phyloP scores from a whole-genome alignment of 441 rosid species.

The Theobroma grandiflorum region DNA sequence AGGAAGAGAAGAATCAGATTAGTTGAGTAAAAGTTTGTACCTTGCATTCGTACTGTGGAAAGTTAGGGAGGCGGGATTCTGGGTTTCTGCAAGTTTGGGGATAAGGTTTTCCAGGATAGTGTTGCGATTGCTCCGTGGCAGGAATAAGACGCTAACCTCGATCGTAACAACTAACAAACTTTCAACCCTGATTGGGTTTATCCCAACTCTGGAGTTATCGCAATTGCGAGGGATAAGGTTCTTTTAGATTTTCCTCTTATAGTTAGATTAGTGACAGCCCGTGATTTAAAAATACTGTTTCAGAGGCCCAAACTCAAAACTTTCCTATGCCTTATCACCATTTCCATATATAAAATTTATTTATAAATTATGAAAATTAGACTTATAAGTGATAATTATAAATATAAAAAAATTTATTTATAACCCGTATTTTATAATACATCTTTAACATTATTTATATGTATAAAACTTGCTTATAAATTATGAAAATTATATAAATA shows the following conservation, averaged over 20 bases:
- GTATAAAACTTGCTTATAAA: too few species aligned
- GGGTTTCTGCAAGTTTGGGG: neutral
- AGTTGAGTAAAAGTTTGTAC: neutral
- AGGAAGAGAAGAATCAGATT: neutral
- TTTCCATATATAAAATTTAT: too few species aligned
- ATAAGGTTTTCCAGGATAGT: neutral
- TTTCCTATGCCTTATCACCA: too few species aligned
- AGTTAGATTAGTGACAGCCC: neutral
- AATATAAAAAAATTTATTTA: too few species aligned
- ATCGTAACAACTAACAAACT: neutral
- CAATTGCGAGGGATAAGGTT: neutral
- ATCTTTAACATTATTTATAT: too few species aligned
- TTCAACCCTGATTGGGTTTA: neutral
- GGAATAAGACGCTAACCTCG: neutral
- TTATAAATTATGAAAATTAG: too few species aligned
- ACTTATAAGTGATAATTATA: too few species aligned
- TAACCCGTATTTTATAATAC: too few species aligned
- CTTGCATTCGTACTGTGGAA: neutral
- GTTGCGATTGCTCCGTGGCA: neutral
- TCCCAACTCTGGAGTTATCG: neutral
- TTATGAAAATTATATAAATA: too few species aligned
- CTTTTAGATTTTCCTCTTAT: neutral
- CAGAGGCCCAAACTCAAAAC: neutral
- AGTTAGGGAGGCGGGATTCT: neutral
- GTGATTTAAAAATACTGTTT: neutral